Evolutionary conservation across 805 yeast species (phyloP).

Genomic region (Sungouiozyma ichnusensis): DNA sequence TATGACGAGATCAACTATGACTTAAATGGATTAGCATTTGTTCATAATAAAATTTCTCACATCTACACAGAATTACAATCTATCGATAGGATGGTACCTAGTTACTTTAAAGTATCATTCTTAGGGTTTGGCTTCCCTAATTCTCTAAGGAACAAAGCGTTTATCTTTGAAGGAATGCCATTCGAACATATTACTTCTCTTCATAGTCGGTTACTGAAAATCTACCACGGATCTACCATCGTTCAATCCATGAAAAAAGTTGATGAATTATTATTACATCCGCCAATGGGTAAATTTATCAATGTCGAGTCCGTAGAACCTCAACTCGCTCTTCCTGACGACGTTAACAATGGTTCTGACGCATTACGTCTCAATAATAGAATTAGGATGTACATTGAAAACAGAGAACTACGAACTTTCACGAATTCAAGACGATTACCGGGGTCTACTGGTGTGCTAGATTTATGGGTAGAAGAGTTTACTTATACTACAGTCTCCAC

Average conservation of each 20-base stretch:
- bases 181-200: constrained; percentile 81
- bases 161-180: constrained; percentile 76
- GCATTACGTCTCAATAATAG: constrained; percentile 33
- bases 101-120: constrained; percentile 69
- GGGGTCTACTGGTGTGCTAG: constrained; percentile 58
- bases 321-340: constrained; percentile 18
- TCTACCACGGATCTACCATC: constrained; percentile 76
- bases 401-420: constrained; percentile 61
- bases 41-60: constrained; percentile 55
- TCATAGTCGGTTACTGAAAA: constrained; percentile 59
- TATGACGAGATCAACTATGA: constrained; percentile 67
- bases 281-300: constrained; percentile 62
- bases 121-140: constrained; percentile 80
- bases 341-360: constrained; percentile 31
- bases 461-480: constrained; percentile 83
- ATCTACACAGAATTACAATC: constrained; percentile 58
- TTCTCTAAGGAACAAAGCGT: constrained; percentile 63
- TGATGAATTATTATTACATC: constrained; percentile 34
- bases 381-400: constrained; percentile 63
- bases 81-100: constrained; percentile 63
- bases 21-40: constrained; percentile 61
- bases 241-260: constrained; percentile 50
- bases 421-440: constrained; percentile 61
- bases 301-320: constrained; percentile 69
- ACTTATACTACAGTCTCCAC: constrained; percentile 63